Base-by-base conservation (phyloP, 371 early-diverging fungal genomes). In the Gilbertella persicaria region DNA sequence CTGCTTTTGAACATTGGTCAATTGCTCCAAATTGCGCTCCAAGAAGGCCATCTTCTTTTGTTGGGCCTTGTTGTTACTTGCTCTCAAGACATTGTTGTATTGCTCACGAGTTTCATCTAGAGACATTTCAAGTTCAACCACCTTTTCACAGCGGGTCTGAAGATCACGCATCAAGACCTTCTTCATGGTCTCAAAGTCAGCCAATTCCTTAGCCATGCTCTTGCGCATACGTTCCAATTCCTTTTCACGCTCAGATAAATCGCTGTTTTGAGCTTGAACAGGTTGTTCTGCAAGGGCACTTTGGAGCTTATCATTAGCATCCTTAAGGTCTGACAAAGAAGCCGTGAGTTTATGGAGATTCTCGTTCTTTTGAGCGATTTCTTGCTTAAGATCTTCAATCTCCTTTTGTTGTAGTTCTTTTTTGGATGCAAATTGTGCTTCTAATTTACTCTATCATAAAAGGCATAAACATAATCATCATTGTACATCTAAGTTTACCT, bases 111-210 rank as follows among this genome's bases (percentile, higher is more conserved):
- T 86, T 59, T 96, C 96, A 59, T 97, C 97, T 46, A 97, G 73
- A 0, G 91, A 85, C 71, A 96, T 90, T 69, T 97, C 97, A 13
- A 97, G 86, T 74, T 97, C 96, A 20, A 96, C 94, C 8, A 75
- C 92, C 75, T 91, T 92, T 65, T 98, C 96, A 76, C 96, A 96
- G 24, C 96, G 88, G 73, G 90, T 89, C 70, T 96, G 95, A 23
- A 98, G 83, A 61, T 97, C 97, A 21, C 92, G 84, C 96, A 96
- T 94, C 56, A 98, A 74, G 19, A 90, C 90, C 82, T 95, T 93
- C 81, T 95, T 95, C 94, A 95, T 95, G 49, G 89, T 85, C 53
- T 96, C 97, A 78, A 95, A 96, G 55, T 98, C 96, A 16, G 86
- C 78, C 36, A 96, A 79, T 60, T 96, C 93, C 67, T 93, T 88